phyloP scores from a whole-genome alignment of 116 monocot genomes.

The Phalaenopsis hybrid region DNA sequence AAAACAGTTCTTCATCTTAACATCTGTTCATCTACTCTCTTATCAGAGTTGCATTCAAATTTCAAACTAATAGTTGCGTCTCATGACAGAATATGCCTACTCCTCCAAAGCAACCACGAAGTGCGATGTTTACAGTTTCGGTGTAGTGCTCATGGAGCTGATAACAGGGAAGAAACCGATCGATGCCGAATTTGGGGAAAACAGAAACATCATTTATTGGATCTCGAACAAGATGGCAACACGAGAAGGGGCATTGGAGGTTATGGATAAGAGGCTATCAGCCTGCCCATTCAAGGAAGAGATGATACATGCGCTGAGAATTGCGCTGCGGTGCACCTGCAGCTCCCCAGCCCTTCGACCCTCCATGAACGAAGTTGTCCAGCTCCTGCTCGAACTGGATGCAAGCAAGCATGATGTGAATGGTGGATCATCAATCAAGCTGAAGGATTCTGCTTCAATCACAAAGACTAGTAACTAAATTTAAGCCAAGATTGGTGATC shows the following conservation, averaged over 20 bases:
- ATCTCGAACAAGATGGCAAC: conserved; percentile 44
- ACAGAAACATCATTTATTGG: conserved; percentile 66
- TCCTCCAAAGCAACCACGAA: conserved; percentile 89
- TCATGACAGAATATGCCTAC: conserved; percentile 76
- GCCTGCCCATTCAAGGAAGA: conserved; percentile 63
- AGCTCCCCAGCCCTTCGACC: conserved; percentile 56
- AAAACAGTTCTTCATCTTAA: neutral
- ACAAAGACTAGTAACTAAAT: neutral
- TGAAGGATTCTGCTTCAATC: conserved; percentile 18
- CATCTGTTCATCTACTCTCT: neutral
- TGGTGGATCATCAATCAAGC: conserved; percentile 35
- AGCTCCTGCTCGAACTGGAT: conserved; percentile 52
- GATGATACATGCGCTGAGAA: conserved; percentile 55
- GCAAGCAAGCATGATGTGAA: conserved; percentile 21
- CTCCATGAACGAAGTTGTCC: conserved; percentile 85
- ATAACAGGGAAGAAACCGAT: conserved; percentile 81
- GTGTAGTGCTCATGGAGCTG: conserved; percentile 93
- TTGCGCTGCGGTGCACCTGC: conserved; percentile 78
- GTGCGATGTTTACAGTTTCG: conserved; percentile 97
- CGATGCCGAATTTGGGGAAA: conserved; percentile 80
- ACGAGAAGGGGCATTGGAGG: conserved; percentile 40
- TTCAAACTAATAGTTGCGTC: neutral
- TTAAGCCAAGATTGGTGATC: neutral
- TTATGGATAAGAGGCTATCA: conserved; percentile 47
- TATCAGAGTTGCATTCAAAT: neutral